Evolutionary conservation across 129 eudicot species (phyloP).

Genomic region (sunflower (Helianthus annuus)): DNA sequence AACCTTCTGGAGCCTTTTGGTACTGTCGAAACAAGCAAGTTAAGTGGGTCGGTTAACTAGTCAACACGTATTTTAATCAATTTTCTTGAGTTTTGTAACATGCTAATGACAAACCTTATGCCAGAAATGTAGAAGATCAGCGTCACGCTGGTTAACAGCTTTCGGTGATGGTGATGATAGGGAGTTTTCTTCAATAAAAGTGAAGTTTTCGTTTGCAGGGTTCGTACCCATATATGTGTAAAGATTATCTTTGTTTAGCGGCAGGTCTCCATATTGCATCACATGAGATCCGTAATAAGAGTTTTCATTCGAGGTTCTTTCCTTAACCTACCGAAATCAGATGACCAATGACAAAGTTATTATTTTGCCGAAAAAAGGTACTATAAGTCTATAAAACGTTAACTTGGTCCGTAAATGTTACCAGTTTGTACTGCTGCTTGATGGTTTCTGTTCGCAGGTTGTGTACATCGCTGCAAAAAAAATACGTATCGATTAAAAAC

Average conservation of each 20-base stretch:
- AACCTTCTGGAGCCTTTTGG: conserved; percentile 92
- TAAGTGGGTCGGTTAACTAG: not conserved
- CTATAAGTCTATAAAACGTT: not conserved
- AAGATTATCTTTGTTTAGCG: conserved; percentile 61
- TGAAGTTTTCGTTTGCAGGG: not conserved
- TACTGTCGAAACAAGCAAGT: conserved; percentile 40
- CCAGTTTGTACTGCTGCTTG: conserved; percentile 83
- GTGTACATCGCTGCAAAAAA: conserved; percentile 73
- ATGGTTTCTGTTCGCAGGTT: conserved; percentile 74
- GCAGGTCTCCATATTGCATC: conserved; percentile 89
- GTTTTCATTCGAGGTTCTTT: conserved; percentile 72
- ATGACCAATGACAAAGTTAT: conserved; percentile 7
- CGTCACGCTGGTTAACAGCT: too few species aligned
- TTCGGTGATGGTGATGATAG: too few species aligned
- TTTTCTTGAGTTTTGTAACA: not conserved
- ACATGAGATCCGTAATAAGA: conserved; percentile 88
- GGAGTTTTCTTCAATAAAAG: too few species aligned
- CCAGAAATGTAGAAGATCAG: too few species aligned
- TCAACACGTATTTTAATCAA: not conserved
- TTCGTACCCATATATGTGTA: conserved; percentile 77
- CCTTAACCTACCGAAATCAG: conserved; percentile 63
- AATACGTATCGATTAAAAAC: not conserved
- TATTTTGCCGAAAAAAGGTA: conserved; percentile 1
- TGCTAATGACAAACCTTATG: too few species aligned
- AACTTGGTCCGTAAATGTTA: conserved; percentile 26